phyloP scores from a whole-genome alignment of 2,329 filamentous ascomycete genomes.

The Claviceps capensis region DNA sequence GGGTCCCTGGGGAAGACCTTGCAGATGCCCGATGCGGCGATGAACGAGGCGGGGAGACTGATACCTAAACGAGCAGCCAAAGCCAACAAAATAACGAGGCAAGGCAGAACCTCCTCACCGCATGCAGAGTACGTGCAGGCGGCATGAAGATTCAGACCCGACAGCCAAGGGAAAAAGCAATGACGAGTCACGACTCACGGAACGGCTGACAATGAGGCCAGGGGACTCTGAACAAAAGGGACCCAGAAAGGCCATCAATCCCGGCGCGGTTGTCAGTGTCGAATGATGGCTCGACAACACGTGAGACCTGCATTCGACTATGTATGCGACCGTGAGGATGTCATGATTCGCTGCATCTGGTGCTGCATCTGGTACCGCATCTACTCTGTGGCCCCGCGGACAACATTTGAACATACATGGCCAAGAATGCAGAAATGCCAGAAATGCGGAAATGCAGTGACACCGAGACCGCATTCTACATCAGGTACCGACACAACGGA shows the following conservation, averaged over 20 bases:
- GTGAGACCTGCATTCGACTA: background rate
- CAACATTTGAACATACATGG: too few relatives aligned
- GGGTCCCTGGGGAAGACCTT: background rate
- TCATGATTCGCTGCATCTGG: background rate
- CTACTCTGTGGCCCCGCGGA: too few relatives aligned
- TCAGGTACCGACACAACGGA: slow-evolving; percentile 2
- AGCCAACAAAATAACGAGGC: background rate
- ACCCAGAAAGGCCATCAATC: background rate
- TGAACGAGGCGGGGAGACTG: background rate
- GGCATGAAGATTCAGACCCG: background rate
- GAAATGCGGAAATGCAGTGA: background rate
- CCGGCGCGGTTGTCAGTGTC: background rate
- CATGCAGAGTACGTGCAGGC: too few relatives aligned
- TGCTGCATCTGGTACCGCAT: background rate
- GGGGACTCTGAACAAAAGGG: too few relatives aligned
- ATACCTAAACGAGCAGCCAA: background rate
- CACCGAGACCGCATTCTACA: background rate
- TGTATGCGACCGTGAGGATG: background rate
- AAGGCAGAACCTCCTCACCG: background rate
- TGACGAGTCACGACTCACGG: background rate
- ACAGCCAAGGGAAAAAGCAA: background rate
- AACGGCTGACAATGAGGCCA: too few relatives aligned
- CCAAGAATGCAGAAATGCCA: background rate
- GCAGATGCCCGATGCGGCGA: background rate
- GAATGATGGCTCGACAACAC: background rate